phyloP scores from a whole-genome alignment of 192 early-diverging fungal genomes.

The Chytriomyces confervae region DNA sequence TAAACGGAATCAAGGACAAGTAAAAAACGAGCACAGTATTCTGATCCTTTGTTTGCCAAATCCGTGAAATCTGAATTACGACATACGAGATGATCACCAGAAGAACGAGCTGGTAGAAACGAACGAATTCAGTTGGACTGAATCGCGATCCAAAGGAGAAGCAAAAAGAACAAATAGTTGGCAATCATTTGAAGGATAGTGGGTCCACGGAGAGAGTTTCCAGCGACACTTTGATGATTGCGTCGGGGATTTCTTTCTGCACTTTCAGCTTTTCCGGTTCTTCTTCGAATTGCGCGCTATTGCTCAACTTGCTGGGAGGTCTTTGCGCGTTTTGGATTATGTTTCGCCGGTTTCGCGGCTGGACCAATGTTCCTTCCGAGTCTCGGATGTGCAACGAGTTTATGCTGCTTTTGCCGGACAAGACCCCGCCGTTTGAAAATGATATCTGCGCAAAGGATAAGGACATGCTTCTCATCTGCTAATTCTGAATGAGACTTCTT shows the following conservation, averaged over 20 bases:
- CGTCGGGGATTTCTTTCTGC: not conserved
- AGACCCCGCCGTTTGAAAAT: no score
- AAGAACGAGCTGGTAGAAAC: constrained; percentile 43
- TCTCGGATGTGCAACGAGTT: no score
- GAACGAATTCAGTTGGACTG: constrained; percentile 42
- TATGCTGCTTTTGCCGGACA: no score
- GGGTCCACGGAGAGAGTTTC: constrained; percentile 43
- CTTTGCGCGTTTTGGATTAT: no score
- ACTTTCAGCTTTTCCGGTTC: not conserved
- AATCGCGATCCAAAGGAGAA: constrained; percentile 41
- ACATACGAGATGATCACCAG: constrained; percentile 26
- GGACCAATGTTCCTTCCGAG: no score
- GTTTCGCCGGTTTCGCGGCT: no score
- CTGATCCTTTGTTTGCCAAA: constrained; percentile 20
- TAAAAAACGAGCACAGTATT: constrained; percentile 44
- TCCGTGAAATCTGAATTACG: constrained; percentile 38
- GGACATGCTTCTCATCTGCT: no score
- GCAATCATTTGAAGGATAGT: constrained; percentile 43
- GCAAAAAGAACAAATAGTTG: constrained; percentile 46
- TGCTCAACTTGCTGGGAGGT: not conserved
- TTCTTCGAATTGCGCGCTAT: not conserved
- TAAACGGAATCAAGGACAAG: constrained; percentile 46
- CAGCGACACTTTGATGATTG: constrained; percentile 6
- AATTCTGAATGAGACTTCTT: no score
- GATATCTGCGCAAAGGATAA: no score